These are phyloP conservation scores for Rhizopogon sp. DNA, from an alignment of 768 basidiomycete species.

Conservation along the genomic window DNA sequence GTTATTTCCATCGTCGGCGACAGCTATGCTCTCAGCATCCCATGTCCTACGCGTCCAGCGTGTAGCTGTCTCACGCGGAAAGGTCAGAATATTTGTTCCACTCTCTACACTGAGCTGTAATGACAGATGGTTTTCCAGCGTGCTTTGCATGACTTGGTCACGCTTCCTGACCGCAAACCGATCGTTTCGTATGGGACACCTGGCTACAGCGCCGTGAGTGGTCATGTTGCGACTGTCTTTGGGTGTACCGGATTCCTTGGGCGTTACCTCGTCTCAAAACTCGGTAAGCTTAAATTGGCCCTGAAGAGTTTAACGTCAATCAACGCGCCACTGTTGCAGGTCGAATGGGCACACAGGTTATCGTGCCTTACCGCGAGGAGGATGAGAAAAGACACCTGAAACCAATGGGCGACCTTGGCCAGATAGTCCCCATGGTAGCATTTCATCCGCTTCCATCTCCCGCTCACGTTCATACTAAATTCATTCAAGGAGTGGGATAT, in stretches of 20 bases:
- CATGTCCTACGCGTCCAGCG: slow-evolving; percentile 51
- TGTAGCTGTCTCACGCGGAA: slow-evolving; percentile 39
- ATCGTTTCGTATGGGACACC: slow-evolving; percentile 73
- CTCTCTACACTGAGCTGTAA: not conserved
- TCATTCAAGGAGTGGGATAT: slow-evolving; percentile 87
- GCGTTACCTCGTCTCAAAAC: slow-evolving; percentile 88
- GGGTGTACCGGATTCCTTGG: slow-evolving; percentile 96
- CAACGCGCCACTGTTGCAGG: slow-evolving; percentile 38
- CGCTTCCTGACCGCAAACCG: slow-evolving; percentile 55
- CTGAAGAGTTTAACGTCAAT: slow-evolving; percentile 5
- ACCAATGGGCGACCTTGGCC: slow-evolving; percentile 95
- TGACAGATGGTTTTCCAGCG: slow-evolving; percentile 40
- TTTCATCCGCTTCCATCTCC: slow-evolving; percentile 2
- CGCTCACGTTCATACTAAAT: not conserved
- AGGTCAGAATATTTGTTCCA: slow-evolving; percentile 29
- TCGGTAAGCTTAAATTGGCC: slow-evolving; percentile 51
- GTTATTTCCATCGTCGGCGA: slow-evolving; percentile 3
- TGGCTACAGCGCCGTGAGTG: slow-evolving; percentile 83
- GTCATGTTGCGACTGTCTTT: slow-evolving; percentile 94
- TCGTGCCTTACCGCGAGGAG: slow-evolving; percentile 93
- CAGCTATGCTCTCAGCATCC: slow-evolving; percentile 39
- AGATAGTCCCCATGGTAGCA: slow-evolving; percentile 88
- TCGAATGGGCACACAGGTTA: slow-evolving; percentile 87
- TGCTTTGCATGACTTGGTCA: slow-evolving; percentile 67
- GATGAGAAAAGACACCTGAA: slow-evolving; percentile 87